These are phyloP conservation scores for Fusarium dimerum DNA, from an alignment of 2,329 filamentous ascomycete species.

Conservation along the genomic window DNA sequence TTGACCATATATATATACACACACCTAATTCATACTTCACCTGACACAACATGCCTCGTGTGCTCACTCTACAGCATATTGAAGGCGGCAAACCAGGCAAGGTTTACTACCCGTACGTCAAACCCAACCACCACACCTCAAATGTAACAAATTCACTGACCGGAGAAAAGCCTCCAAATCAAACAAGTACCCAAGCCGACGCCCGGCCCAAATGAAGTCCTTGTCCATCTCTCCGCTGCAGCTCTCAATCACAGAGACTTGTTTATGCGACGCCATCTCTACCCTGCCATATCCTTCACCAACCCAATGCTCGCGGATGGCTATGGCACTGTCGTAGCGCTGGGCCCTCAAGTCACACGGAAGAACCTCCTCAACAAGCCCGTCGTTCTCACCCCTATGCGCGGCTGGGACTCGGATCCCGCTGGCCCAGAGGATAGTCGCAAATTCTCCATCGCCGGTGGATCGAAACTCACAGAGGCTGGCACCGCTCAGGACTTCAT, in stretches of 20 bases:
- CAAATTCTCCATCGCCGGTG: conserved; percentile 67
- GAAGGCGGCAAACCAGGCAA: conserved; percentile 79
- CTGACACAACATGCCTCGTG: conserved; percentile 47
- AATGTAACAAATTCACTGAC: neutral
- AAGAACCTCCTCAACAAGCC: conserved; percentile 57
- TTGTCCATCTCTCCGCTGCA: conserved; percentile 74
- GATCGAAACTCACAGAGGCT: conserved; percentile 58
- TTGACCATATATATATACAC: too few species aligned
- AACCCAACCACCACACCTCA: neutral
- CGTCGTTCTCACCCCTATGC: conserved; percentile 77
- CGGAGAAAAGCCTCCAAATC: conserved; percentile 49
- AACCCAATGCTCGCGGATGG: conserved; percentile 82
- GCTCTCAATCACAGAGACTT: conserved; percentile 94
- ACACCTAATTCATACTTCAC: neutral
- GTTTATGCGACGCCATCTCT: conserved; percentile 90
- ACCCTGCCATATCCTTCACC: conserved; percentile 80
- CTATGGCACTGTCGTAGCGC: conserved; percentile 68
- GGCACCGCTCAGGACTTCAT: conserved; percentile 78
- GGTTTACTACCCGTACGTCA: conserved; percentile 76
- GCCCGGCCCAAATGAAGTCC: conserved; percentile 66
- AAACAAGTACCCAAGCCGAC: conserved; percentile 63
- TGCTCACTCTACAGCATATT: conserved; percentile 66
- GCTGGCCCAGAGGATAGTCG: conserved; percentile 69
- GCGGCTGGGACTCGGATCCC: conserved; percentile 72
- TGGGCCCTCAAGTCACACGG: conserved; percentile 51